These are phyloP conservation scores for Naumovozyma castellii DNA, from an alignment of 805 yeast species.

Conservation along the genomic window DNA sequence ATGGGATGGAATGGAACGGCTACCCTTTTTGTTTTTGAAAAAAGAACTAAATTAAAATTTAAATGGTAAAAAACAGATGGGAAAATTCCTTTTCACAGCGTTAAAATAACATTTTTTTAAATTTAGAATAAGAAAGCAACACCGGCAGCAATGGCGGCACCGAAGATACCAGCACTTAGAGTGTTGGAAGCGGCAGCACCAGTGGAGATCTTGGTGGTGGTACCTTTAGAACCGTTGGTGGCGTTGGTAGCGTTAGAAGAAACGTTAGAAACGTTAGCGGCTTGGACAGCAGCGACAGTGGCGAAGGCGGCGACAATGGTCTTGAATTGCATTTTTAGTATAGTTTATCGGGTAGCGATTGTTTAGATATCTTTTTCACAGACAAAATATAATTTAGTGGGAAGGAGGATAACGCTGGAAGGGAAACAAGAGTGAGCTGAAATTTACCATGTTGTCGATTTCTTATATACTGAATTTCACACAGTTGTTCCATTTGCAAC, in stretches of 20 bases:
- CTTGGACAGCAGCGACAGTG: conserved; percentile 60
- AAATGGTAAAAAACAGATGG: too few species aligned
- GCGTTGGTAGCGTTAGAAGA: conserved; percentile 41
- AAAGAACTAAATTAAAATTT: too few species aligned
- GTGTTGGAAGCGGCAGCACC: conserved; percentile 47
- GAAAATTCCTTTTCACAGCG: background rate
- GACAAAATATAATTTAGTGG: background rate
- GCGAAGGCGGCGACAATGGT: conserved; percentile 59
- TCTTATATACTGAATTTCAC: too few species aligned
- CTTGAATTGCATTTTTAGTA: conserved; percentile 56
- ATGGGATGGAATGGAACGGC: too few species aligned
- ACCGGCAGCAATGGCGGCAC: conserved; percentile 83
- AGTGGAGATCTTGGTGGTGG: conserved; percentile 33
- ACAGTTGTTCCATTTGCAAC: too few species aligned
- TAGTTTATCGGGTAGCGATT: too few species aligned
- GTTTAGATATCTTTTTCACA: too few species aligned
- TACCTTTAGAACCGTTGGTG: conserved; percentile 33
- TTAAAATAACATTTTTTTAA: background rate
- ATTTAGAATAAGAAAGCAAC: conserved; percentile 43
- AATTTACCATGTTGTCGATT: too few species aligned
- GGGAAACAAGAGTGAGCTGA: background rate
- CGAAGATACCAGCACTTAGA: conserved; percentile 64
- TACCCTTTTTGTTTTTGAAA: too few species aligned
- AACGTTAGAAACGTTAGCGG: conserved; percentile 36
- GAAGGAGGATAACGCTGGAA: background rate